Evolutionary conservation across 1,284 basidiomycete species (phyloP).

Genomic region (Fomes fomentarius): DNA sequence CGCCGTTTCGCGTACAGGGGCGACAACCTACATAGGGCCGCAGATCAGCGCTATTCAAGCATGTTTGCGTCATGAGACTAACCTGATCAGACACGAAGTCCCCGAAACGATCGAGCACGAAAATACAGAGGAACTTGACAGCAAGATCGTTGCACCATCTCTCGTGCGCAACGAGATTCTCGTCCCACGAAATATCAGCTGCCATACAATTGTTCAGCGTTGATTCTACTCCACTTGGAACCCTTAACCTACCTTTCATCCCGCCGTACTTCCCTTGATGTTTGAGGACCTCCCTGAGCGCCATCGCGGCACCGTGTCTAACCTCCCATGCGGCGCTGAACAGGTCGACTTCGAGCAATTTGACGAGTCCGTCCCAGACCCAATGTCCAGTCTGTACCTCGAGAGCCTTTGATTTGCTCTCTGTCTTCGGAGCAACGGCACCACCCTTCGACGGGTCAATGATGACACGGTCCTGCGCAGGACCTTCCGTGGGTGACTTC

Average conservation of each 20-base stretch:
- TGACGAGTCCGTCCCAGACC: conserved; percentile 89
- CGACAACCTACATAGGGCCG: conserved; percentile 70
- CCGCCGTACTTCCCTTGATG: conserved; percentile 85
- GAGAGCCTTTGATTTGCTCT: conserved; percentile 73
- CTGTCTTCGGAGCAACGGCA: conserved; percentile 74
- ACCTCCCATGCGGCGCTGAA: conserved; percentile 93
- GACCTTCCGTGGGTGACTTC: conserved; percentile 39
- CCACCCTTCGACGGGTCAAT: conserved; percentile 82
- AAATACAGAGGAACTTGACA: conserved; percentile 86
- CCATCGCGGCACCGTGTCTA: conserved; percentile 93
- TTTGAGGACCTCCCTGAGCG: conserved; percentile 88
- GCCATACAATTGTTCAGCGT: neutral
- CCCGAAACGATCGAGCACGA: conserved; percentile 96
- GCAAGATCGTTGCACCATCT: conserved; percentile 90
- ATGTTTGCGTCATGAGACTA: neutral
- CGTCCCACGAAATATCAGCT: conserved; percentile 38
- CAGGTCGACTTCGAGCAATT: conserved; percentile 84
- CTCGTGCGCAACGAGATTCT: conserved; percentile 75
- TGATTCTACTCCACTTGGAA: too few relatives aligned
- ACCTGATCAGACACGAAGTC: conserved; percentile 97
- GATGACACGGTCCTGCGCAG: conserved; percentile 62
- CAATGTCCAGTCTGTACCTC: conserved; percentile 77
- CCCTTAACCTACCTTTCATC: conserved; percentile 71
- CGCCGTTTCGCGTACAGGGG: conserved; percentile 95
- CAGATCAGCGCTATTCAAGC: too few relatives aligned